phyloP scores from a whole-genome alignment of 768 basidiomycete species.

The Russula virescens region DNA sequence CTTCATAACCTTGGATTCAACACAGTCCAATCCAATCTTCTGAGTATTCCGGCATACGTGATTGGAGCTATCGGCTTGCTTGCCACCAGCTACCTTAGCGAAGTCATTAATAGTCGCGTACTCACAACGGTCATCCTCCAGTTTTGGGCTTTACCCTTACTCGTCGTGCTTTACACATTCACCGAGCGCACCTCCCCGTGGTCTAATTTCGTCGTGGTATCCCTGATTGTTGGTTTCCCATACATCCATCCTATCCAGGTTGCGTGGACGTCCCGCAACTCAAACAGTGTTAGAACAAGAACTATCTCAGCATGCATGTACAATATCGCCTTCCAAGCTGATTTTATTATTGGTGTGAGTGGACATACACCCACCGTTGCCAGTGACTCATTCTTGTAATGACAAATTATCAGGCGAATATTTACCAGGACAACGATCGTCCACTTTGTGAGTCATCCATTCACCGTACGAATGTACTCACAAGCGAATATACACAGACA shows the following conservation, averaged over 20 bases:
- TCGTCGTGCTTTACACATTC: conserved; percentile 53
- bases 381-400: background rate
- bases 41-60: conserved; percentile 54
- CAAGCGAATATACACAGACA: conserved; percentile 42
- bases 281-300: conserved; percentile 52
- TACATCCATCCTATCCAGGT: conserved; percentile 34
- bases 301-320: conserved; percentile 43
- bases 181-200: conserved; percentile 44
- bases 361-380: too few species aligned
- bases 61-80: conserved; percentile 45
- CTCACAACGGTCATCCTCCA: conserved; percentile 47
- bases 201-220: conserved; percentile 50
- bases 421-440: background rate
- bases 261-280: conserved; percentile 56
- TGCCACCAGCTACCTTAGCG: conserved; percentile 42
- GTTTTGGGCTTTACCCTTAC: conserved; percentile 57
- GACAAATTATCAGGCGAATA: background rate
- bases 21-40: conserved; percentile 56
- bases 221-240: conserved; percentile 52
- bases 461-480: conserved; percentile 5
- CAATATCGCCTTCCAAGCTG: conserved; percentile 62
- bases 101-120: conserved; percentile 52
- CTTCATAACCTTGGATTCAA: conserved; percentile 51
- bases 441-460: background rate
- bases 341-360: conserved; percentile 20